Evolutionary conservation across 1,284 basidiomycete genomes (phyloP).

Genomic region (Cryptococcus hybrid): DNA sequence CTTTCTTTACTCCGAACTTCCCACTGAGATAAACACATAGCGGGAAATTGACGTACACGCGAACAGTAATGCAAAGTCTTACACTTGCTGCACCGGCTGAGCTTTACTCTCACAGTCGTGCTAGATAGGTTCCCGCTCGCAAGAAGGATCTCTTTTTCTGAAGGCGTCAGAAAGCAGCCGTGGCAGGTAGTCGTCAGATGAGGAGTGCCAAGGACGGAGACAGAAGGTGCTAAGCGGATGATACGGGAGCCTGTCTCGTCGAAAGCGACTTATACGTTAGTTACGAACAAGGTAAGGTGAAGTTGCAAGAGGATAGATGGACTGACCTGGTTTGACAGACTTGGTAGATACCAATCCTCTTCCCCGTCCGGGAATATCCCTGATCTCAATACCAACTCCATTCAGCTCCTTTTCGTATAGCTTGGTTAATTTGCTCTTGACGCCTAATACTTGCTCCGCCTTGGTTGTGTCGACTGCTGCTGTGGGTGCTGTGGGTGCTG

Average conservation of each 20-base stretch:
- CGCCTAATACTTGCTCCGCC: no score
- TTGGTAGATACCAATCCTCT: constrained; percentile 32
- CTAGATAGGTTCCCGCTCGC: not conserved
- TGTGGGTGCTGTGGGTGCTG: no score
- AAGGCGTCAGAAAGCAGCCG: constrained; percentile 56
- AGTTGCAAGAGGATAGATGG: no score
- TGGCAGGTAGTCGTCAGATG: constrained; percentile 66
- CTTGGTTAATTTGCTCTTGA: not conserved
- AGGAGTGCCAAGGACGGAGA: constrained; percentile 64
- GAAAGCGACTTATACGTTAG: not conserved
- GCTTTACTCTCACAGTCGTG: constrained; percentile 8
- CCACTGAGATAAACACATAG: not conserved
- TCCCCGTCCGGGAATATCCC: constrained; percentile 15
- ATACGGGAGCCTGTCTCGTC: constrained; percentile 59
- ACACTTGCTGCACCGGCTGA: constrained; percentile 69
- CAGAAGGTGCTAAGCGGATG: constrained; percentile 59
- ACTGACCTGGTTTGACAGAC: constrained; percentile 22
- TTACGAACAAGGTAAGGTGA: not conserved
- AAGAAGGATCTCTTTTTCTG: constrained; percentile 27
- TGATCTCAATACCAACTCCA: constrained; percentile 23
- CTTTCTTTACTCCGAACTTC: not conserved
- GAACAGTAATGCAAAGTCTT: constrained; percentile 69
- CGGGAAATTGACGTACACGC: constrained; percentile 51
- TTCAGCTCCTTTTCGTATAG: constrained; percentile 10
- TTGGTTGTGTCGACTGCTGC: no score